Evolutionary conservation across 2,329 filamentous ascomycete species (phyloP), one percentile per base, ranked within the genome.

Genomic region (Alternaria ethzedia): DNA sequence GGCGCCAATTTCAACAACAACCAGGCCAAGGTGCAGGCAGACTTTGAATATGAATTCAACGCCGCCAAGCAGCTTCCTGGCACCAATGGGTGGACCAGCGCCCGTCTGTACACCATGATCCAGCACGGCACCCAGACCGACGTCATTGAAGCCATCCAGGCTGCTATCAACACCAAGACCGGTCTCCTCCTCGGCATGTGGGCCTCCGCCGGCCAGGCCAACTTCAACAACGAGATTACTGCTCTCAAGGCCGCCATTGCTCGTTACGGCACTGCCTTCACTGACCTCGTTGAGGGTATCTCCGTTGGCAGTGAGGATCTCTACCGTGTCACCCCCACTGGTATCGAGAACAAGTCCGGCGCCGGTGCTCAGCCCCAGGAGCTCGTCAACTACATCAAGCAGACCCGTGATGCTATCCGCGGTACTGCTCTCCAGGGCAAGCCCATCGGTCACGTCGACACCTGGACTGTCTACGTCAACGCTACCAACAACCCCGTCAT

Each of bases 221-320:
- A 78, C 21, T 89, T 96, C 79, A 81, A 86, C 78, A 91, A 93
- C 77, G 93, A 97, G 82, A 82, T 97, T 51, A 78, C 84, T 3
- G 93, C 93, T 13, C 85, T 97, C 52, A 87, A 87, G 78, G 81
- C 84, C 46, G 91, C 93, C 69, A 90, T 94, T 68, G 69, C 80
- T 52, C 84, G 88, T 74, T 94, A 93, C 78, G 92, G 92, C 61
- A 80, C 82, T 10, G 82, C 85, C 51, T 89, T 96, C 72, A 86
- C 86, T 43, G 83, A 85, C 59, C 83, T 91, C 17, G 88, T 97
- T 46, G 90, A 89, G 60, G 94, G 92, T 78, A 95, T 97, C 81
- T 94, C 92, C 0, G 88, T 97, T 57, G 94, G 94, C 66, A 91
- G 87, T 69, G 94, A 97, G 85, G 94, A 97, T 79, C 86, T 84